Evolutionary conservation across 2,329 filamentous ascomycete species (phyloP).

Genomic region (Lecanicillium sp.): DNA sequence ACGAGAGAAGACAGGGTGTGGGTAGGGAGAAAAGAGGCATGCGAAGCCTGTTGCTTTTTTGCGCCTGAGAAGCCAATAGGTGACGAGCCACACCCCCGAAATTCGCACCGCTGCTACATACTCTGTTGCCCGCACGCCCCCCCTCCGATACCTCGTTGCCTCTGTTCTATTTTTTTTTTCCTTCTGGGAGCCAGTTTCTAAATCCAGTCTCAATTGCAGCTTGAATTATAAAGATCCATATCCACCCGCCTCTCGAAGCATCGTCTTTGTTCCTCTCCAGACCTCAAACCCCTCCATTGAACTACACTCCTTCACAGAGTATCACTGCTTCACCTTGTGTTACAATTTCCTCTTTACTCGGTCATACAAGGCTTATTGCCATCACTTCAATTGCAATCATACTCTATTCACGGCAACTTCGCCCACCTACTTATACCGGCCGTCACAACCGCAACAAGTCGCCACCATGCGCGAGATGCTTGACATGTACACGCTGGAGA

Average conservation of each 20-base stretch:
- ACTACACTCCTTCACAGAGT: neutral
- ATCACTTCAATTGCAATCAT: neutral
- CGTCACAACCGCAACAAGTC: neutral
- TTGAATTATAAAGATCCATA: conserved; percentile 12
- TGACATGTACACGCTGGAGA: conserved; percentile 4
- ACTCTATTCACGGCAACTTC: neutral
- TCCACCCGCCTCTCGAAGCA: neutral
- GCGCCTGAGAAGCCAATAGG: conserved; percentile 8
- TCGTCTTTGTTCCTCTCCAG: neutral
- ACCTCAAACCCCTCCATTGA: neutral
- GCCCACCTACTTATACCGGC: neutral
- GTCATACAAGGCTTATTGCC: neutral
- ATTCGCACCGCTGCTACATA: neutral
- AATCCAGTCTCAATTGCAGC: conserved; percentile 8
- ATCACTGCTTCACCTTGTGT: conserved; percentile 1
- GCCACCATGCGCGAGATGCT: neutral
- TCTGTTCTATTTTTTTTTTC: conserved; percentile 1
- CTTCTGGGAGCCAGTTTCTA: neutral
- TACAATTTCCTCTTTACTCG: neutral
- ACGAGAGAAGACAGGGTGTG: conserved; percentile 11
- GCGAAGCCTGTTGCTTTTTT: conserved; percentile 5
- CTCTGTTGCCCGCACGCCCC: neutral
- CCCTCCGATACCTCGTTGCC: neutral
- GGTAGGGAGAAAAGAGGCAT: conserved; percentile 10
- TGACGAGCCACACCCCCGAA: conserved; percentile 3